A percentile compares a stretch with the other conserved stretches of the same genome.
These are phyloP conservation scores for Debaryomyces sp. DNA, from an alignment of 1,139 yeast genomes.

Conservation along the genomic window DNA sequence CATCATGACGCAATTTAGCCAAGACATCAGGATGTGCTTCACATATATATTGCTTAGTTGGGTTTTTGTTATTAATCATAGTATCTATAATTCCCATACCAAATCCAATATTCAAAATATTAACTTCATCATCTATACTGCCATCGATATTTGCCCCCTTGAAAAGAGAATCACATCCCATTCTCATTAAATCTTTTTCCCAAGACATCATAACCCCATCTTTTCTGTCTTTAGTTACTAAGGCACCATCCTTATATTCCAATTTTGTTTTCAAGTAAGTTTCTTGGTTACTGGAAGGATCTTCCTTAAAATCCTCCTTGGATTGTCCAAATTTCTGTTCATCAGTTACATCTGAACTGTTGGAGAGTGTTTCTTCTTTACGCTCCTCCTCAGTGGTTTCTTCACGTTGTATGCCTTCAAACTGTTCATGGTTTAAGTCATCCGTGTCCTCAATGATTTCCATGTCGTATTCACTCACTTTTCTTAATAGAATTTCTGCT, in stretches of 20 bases:
- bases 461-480: slow-evolving; percentile 62
- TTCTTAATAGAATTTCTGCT: slow-evolving; percentile 80
- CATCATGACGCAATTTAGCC: slow-evolving; percentile 64
- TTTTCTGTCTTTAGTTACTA: slow-evolving; percentile 68
- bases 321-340: slow-evolving; percentile 19
- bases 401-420: slow-evolving; percentile 13
- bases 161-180: slow-evolving; percentile 74
- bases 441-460: slow-evolving; percentile 39
- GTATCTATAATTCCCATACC: slow-evolving; percentile 96
- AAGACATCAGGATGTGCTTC: slow-evolving; percentile 96
- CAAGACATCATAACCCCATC: slow-evolving; percentile 99
- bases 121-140: slow-evolving; percentile 43
- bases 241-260: slow-evolving; percentile 69
- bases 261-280: slow-evolving; percentile 69
- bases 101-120: slow-evolving; percentile 83
- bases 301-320: slow-evolving; percentile 29
- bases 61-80: slow-evolving; percentile 62
- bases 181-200: slow-evolving; percentile 82
- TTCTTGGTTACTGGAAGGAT: slow-evolving; percentile 66
- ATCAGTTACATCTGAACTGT: slow-evolving; percentile 14
- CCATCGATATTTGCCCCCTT: slow-evolving; percentile 32
- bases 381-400: slow-evolving; percentile 14
- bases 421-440: slow-evolving; percentile 24
- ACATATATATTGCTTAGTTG: slow-evolving; percentile 79
- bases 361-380: slow-evolving; percentile 18